These are phyloP conservation scores for Brasilioporus rufonigricans DNA, from an alignment of 768 basidiomycete genomes.

Conservation along the genomic window DNA sequence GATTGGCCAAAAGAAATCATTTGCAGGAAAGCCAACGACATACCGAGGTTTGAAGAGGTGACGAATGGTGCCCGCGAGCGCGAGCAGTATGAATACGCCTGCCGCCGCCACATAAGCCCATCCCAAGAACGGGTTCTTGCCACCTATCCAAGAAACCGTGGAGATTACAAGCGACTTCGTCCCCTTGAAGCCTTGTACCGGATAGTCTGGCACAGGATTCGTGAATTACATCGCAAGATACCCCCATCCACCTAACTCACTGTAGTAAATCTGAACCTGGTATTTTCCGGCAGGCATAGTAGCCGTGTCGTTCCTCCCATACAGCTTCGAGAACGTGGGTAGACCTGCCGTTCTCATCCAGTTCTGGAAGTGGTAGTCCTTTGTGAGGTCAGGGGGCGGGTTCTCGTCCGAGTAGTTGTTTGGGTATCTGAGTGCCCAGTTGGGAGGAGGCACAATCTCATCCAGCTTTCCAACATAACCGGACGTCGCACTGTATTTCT, in stretches of 20 bases:
- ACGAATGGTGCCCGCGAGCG: conserved; percentile 82
- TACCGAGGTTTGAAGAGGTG: conserved; percentile 93
- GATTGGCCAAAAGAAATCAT: neutral
- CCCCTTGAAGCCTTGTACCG: conserved; percentile 85
- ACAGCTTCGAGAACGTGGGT: conserved; percentile 95
- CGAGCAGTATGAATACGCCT: conserved; percentile 82
- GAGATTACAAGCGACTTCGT: conserved; percentile 97
- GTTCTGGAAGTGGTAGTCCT: conserved; percentile 94
- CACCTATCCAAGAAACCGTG: conserved; percentile 98
- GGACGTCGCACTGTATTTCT: conserved; percentile 72
- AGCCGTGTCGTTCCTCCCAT: conserved; percentile 83
- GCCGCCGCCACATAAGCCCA: conserved; percentile 96
- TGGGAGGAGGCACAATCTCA: conserved; percentile 87
- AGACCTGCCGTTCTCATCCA: conserved; percentile 99
- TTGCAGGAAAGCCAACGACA: conserved; percentile 15
- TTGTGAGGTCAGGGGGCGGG: conserved; percentile 68
- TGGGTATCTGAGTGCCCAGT: conserved; percentile 78
- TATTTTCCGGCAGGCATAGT: conserved; percentile 73
- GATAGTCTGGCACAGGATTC: conserved; percentile 67
- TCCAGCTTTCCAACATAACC: conserved; percentile 55
- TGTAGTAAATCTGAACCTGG: conserved; percentile 71
- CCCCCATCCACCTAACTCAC: conserved; percentile 38
- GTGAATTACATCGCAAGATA: conserved; percentile 1
- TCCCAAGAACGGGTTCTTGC: conserved; percentile 97
- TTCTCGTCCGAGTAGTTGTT: conserved; percentile 63